Conservation (phyloP, 495 filamentous ascomycete genomes). For the Penicillium bovifimosum region DNA sequence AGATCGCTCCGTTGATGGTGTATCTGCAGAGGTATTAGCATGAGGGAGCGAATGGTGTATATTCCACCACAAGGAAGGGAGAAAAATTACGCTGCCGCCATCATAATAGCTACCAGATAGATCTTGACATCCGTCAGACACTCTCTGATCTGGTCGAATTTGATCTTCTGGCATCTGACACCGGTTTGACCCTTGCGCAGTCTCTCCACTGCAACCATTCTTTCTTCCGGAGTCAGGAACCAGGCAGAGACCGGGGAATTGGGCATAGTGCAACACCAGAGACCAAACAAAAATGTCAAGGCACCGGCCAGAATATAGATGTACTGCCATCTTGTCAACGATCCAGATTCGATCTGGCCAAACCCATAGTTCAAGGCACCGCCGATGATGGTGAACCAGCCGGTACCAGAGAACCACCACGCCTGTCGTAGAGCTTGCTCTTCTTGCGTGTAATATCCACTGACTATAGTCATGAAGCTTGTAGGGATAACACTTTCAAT, state of each 20-base stretch:
- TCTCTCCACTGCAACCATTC: constrained; percentile 50
- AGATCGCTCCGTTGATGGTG: constrained; percentile 70
- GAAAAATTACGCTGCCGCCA: constrained; percentile 45
- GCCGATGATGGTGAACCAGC: constrained; percentile 64
- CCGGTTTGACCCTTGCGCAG: constrained; percentile 49
- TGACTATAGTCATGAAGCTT: constrained; percentile 61
- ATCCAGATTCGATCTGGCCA: constrained; percentile 53
- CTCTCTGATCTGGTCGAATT: constrained; percentile 45
- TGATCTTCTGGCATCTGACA: constrained; percentile 48
- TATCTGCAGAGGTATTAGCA: constrained; percentile 37
- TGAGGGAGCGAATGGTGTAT: neutral
- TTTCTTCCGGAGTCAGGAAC: constrained; percentile 47
- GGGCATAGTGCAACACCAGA: constrained; percentile 54
- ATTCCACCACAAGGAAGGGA: neutral
- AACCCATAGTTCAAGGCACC: constrained; percentile 65
- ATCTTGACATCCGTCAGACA: constrained; percentile 44
- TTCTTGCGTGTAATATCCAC: constrained; percentile 60
- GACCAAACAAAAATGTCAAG: constrained; percentile 59
- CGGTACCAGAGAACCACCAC: constrained; percentile 65
- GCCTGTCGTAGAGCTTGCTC: constrained; percentile 63
- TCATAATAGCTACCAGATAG: constrained; percentile 53
- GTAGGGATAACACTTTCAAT: constrained; percentile 64
- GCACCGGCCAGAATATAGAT: constrained; percentile 62
- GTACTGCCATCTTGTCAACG: constrained; percentile 58
- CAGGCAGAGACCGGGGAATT: constrained; percentile 49